Percentiles rank a stretch among this genome's conserved stretches.
Conservation (phyloP, 2,329 filamentous ascomycete genomes). For the Grosmannia serpens region DNA sequence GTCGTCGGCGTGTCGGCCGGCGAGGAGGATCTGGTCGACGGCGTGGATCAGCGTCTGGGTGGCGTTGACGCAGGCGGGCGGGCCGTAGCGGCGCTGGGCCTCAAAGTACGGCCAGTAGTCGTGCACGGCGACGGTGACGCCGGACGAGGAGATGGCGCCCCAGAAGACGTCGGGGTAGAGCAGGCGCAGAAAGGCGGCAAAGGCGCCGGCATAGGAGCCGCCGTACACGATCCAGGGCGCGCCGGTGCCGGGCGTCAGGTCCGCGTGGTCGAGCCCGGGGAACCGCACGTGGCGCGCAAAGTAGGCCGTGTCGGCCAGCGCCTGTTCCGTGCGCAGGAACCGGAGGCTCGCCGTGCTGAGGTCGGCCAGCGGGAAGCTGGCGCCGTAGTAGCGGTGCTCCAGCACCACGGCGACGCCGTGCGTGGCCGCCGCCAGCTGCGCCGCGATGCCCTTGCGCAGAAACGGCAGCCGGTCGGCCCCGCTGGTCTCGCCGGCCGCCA, state of each 20-base stretch:
- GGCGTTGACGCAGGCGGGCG: slow-evolving; percentile 49
- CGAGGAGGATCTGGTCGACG: slow-evolving; percentile 39
- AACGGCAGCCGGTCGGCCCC: slow-evolving; percentile 53
- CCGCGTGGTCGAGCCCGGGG: slow-evolving; percentile 54
- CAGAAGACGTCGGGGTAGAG: slow-evolving; percentile 70
- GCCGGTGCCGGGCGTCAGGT: slow-evolving; percentile 28
- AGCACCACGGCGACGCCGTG: slow-evolving; percentile 68
- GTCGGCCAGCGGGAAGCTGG: slow-evolving; percentile 56
- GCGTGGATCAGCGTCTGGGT: slow-evolving; percentile 46
- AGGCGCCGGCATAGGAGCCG: slow-evolving; percentile 72
- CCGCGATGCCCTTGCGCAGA: slow-evolving; percentile 66
- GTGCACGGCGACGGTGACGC: slow-evolving; percentile 64
- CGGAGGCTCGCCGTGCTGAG: slow-evolving; percentile 59
- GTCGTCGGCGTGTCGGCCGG: slow-evolving; percentile 18
- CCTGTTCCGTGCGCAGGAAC: slow-evolving; percentile 75
- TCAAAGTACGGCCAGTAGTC: slow-evolving; percentile 60
- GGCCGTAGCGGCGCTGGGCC: slow-evolving; percentile 35
- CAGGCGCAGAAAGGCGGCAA: slow-evolving; percentile 65
- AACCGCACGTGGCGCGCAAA: slow-evolving; percentile 67
- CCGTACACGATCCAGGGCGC: slow-evolving; percentile 67
- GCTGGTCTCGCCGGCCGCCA: slow-evolving; percentile 60
- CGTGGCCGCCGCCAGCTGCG: slow-evolving; percentile 58
- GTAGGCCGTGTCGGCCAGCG: slow-evolving; percentile 69
- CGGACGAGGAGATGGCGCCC: slow-evolving; percentile 70
- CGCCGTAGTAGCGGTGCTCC: slow-evolving; percentile 81